Evolutionary conservation across 345 rosid genomes (phyloP).

Genomic region (Lumnitzera racemosa): DNA sequence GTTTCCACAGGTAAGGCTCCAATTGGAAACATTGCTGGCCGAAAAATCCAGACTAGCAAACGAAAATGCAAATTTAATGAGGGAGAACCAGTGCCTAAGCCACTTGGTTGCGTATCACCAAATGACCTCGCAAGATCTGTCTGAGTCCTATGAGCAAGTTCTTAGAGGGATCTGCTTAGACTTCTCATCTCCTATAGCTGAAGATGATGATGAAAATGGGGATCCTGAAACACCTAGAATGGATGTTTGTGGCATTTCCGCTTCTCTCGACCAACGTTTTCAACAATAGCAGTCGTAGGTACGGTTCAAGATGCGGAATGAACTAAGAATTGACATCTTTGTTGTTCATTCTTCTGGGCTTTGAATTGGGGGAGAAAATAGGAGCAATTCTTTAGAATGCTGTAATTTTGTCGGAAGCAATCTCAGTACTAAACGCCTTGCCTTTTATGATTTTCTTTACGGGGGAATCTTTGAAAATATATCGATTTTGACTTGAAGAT

Average conservation of each 20-base stretch:
- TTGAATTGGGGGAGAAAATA: background rate
- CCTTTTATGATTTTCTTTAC: no score
- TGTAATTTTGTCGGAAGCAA: no score
- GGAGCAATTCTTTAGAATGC: slow-evolving; percentile 13
- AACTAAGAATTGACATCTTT: background rate
- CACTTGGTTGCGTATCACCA: slow-evolving; percentile 87
- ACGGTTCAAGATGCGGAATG: background rate
- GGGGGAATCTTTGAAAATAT: no score
- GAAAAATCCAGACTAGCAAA: slow-evolving; percentile 86
- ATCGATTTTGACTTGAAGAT: no score
- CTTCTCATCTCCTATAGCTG: slow-evolving; percentile 63
- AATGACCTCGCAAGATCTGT: slow-evolving; percentile 66
- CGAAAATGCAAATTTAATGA: slow-evolving; percentile 65
- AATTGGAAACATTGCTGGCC: slow-evolving; percentile 76
- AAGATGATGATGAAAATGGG: slow-evolving; percentile 17
- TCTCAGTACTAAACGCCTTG: no score
- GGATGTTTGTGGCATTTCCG: slow-evolving; percentile 16
- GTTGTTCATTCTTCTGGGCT: slow-evolving; percentile 3
- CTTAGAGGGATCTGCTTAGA: slow-evolving; percentile 62
- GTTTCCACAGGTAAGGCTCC: slow-evolving; percentile 69
- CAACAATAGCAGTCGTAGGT: slow-evolving; percentile 21
- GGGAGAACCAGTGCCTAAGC: slow-evolving; percentile 89
- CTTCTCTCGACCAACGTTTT: slow-evolving; percentile 33
- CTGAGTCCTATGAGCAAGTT: slow-evolving; percentile 64
- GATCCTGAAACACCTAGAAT: slow-evolving; percentile 4